phyloP scores from a whole-genome alignment of 2,329 filamentous ascomycete genomes.

The Colletotrichum graminicola region DNA sequence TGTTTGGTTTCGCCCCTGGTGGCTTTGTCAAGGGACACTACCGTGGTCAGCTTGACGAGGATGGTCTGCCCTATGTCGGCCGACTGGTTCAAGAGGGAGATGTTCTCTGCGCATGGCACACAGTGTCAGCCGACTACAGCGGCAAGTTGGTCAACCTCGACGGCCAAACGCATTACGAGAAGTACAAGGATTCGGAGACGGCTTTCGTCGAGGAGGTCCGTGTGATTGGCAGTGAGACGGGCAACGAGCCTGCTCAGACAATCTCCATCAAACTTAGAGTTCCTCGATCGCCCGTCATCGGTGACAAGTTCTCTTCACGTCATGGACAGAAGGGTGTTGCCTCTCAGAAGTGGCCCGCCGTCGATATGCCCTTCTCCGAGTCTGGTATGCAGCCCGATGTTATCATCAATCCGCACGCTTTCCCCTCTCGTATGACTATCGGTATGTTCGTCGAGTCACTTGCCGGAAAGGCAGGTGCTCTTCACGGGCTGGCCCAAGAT shows the following conservation, averaged over 20 bases:
- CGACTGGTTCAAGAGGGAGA: slow-evolving; percentile 83
- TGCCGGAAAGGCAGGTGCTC: slow-evolving; percentile 91
- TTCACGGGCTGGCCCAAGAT: slow-evolving; percentile 96
- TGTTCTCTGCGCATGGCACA: slow-evolving; percentile 90
- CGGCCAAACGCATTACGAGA: slow-evolving; percentile 86
- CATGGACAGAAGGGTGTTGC: slow-evolving; percentile 98
- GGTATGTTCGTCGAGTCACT: slow-evolving; percentile 99
- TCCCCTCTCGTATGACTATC: slow-evolving; percentile 99
- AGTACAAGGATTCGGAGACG: slow-evolving; percentile 92
- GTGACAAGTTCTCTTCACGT: slow-evolving; percentile 98
- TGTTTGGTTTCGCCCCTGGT: slow-evolving; percentile 91
- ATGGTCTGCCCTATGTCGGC: slow-evolving; percentile 88
- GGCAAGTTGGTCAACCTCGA: slow-evolving; percentile 88
- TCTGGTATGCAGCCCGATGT: slow-evolving; percentile 96
- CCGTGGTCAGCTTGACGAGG: slow-evolving; percentile 82
- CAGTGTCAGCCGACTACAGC: slow-evolving; percentile 82
- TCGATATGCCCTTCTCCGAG: slow-evolving; percentile 97
- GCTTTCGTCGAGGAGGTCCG: slow-evolving; percentile 95
- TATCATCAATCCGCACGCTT: slow-evolving; percentile 99
- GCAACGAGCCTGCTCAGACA: slow-evolving; percentile 85
- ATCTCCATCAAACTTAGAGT: slow-evolving; percentile 94
- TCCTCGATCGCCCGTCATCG: slow-evolving; percentile 90
- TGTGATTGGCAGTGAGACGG: slow-evolving; percentile 86
- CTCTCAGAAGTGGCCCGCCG: slow-evolving; percentile 93
- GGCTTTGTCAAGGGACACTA: slow-evolving; percentile 78